Conservation (phyloP, 768 basidiomycete genomes). For the Auricularia sp. region DNA sequence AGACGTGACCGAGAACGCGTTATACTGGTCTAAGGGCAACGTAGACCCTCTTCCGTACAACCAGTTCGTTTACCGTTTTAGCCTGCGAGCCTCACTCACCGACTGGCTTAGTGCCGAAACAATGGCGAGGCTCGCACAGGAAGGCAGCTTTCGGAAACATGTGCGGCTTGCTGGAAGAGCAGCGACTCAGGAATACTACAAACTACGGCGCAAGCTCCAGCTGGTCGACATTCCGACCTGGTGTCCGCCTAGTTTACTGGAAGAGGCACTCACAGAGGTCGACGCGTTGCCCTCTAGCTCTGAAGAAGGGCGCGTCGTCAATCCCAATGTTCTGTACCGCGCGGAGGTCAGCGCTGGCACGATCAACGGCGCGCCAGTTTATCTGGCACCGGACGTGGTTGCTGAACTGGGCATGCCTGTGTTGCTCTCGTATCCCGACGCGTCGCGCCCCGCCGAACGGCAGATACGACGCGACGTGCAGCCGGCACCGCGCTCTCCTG, state of each 20-base stretch:
- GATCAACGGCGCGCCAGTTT: background rate
- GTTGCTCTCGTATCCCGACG: conserved; percentile 10
- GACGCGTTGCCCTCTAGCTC: background rate
- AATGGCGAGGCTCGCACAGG: too few species aligned
- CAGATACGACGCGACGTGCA: conserved; percentile 17
- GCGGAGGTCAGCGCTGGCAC: background rate
- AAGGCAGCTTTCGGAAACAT: too few species aligned
- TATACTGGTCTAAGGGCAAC: background rate
- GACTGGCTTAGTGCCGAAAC: too few species aligned
- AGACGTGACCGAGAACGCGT: background rate
- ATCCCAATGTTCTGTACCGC: background rate
- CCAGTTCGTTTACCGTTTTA: too few species aligned
- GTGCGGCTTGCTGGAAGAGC: too few species aligned
- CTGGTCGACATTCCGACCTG: too few species aligned
- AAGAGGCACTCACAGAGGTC: too few species aligned
- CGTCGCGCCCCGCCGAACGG: background rate
- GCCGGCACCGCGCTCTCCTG: conserved; percentile 6
- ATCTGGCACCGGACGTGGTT: conserved; percentile 22
- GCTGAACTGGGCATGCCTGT: conserved; percentile 11
- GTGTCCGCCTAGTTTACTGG: too few species aligned
- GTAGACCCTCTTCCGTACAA: background rate
- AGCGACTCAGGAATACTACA: too few species aligned
- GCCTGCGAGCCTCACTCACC: too few species aligned
- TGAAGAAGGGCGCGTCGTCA: background rate
- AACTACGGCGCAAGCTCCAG: too few species aligned